A percentile compares a stretch with the other conserved stretches of the same genome.
Evolutionary conservation across 208 protist species (phyloP).

Genomic region (Crithidia bombi): DNA sequence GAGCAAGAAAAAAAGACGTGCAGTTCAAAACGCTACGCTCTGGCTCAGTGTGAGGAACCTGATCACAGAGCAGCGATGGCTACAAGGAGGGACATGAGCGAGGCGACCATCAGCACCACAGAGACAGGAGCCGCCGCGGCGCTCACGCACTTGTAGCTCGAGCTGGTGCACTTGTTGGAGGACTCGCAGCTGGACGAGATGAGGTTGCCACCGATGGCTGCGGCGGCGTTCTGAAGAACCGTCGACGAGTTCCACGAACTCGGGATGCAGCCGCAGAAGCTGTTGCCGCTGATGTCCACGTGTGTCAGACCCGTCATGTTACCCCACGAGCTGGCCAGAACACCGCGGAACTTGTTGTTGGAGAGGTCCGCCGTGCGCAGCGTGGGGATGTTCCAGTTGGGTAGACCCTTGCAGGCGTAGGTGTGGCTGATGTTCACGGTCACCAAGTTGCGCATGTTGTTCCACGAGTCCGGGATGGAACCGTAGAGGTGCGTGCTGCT

Average conservation of each 20-base stretch:
- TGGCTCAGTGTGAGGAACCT: too few relatives aligned
- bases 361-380: conserved; percentile 22
- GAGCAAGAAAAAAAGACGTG: too few relatives aligned
- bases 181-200: neutral
- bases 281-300: conserved; percentile 27
- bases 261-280: conserved; percentile 22
- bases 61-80: neutral
- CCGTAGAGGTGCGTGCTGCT: conserved; percentile 23
- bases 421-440: conserved; percentile 6
- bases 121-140: neutral
- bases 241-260: conserved; percentile 2
- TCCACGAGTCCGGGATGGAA: conserved; percentile 26
- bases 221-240: conserved; percentile 25
- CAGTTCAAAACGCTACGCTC: too few relatives aligned
- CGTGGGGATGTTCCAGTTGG: conserved; percentile 20
- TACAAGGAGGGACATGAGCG: neutral
- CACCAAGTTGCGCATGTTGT: conserved; percentile 14
- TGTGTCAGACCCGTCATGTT: conserved; percentile 15
- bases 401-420: conserved; percentile 14
- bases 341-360: conserved; percentile 22
- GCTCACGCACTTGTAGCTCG: neutral
- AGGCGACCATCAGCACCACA: neutral
- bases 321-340: conserved; percentile 19
- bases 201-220: conserved; percentile 5
- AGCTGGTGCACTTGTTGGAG: neutral